Conservation (phyloP, 2,329 filamentous ascomycete genomes). For the Colletotrichum spinosum region DNA sequence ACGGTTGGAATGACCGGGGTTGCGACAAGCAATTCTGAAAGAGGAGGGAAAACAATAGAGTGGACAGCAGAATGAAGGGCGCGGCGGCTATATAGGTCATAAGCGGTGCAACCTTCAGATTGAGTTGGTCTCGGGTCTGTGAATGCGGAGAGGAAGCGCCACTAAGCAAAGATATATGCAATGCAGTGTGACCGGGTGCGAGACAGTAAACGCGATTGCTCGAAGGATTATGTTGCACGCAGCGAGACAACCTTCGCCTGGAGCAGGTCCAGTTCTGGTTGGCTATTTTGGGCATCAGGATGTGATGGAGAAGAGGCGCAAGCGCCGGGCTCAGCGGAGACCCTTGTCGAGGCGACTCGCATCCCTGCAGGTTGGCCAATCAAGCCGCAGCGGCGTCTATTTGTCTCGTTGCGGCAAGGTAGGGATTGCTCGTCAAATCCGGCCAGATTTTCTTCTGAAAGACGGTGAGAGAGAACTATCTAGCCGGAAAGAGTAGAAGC, state of each 20-base stretch:
- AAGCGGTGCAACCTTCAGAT: slow-evolving; percentile 20
- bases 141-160: slow-evolving; percentile 23
- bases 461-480: slow-evolving; percentile 26
- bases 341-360: slow-evolving; percentile 37
- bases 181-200: slow-evolving; percentile 38
- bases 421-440: slow-evolving; percentile 25
- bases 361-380: slow-evolving; percentile 42
- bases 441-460: slow-evolving; percentile 6
- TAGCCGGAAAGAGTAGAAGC: background rate
- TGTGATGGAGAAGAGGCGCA: slow-evolving; percentile 47
- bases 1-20: slow-evolving; percentile 22
- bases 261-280: slow-evolving; percentile 45
- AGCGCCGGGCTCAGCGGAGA: slow-evolving; percentile 47
- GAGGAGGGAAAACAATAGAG: slow-evolving; percentile 12
- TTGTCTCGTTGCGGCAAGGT: slow-evolving; percentile 23
- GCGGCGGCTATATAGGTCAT: slow-evolving; percentile 37
- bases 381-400: slow-evolving; percentile 35
- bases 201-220: slow-evolving; percentile 39
- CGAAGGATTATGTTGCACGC: slow-evolving; percentile 33
- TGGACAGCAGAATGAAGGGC: slow-evolving; percentile 10
- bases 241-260: slow-evolving; percentile 40
- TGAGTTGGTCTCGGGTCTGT: background rate
- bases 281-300: slow-evolving; percentile 51
- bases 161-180: slow-evolving; percentile 36
- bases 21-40: slow-evolving; percentile 15